These are phyloP conservation scores for Houttuynia cordata DNA, from an alignment of 164 flowering plant species.

Conservation along the genomic window DNA sequence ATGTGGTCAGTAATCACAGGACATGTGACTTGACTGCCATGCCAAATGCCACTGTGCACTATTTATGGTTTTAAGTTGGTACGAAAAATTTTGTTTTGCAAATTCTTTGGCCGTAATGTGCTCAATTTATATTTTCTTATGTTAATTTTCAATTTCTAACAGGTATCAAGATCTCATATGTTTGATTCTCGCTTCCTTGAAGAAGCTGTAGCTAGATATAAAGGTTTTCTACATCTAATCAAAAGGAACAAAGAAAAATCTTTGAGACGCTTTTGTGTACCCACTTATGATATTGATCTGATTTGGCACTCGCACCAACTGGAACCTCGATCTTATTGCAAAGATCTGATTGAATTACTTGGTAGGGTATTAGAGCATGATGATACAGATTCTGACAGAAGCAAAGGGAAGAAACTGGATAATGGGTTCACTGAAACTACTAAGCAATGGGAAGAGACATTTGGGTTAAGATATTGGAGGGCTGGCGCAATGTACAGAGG, in stretches of 20 bases:
- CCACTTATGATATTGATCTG: conserved; percentile 93
- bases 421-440: conserved; percentile 78
- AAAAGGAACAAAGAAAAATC: conserved; percentile 69
- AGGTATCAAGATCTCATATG: conserved; percentile 75
- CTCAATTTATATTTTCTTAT: background rate
- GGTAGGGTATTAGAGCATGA: conserved; percentile 82
- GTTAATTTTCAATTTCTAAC: conserved; percentile 1
- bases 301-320: conserved; percentile 96
- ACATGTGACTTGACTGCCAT: background rate
- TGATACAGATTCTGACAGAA: conserved; percentile 77
- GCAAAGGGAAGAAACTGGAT: conserved; percentile 81
- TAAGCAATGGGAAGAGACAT: conserved; percentile 75
- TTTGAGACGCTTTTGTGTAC: conserved; percentile 65
- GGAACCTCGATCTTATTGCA: conserved; percentile 67
- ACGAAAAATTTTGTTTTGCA: no score
- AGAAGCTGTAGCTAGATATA: conserved; percentile 79
- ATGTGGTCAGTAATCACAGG: background rate
- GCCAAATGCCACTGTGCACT: background rate
- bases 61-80: background rate
- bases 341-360: conserved; percentile 35
- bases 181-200: conserved; percentile 49
- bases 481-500: conserved; percentile 96
- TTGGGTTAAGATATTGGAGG: conserved; percentile 81
- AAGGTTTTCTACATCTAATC: conserved; percentile 80
- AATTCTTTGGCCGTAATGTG: background rate